phyloP scores from a whole-genome alignment of 2,329 filamentous ascomycete species.

The Penicillium sp. region DNA sequence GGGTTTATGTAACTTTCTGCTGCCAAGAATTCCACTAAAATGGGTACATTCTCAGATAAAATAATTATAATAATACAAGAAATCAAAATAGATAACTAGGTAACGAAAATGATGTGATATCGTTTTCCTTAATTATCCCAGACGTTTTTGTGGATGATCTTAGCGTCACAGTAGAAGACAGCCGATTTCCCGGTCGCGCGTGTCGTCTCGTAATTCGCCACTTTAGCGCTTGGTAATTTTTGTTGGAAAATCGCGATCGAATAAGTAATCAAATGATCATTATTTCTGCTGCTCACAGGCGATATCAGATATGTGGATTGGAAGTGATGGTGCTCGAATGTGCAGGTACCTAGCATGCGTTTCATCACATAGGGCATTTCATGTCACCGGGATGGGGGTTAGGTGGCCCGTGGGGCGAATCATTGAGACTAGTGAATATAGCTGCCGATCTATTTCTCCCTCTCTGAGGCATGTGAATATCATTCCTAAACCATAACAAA shows the following conservation, averaged over 20 bases:
- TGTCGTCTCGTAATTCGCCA: constrained; percentile 11
- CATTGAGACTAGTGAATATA: no score
- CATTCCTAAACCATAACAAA: no score
- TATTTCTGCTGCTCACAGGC: constrained; percentile 4
- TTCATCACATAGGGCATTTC: no score
- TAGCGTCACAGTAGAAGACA: background rate
- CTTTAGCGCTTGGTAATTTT: constrained; percentile 6
- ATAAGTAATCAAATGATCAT: constrained; percentile 2
- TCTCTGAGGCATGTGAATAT: no score
- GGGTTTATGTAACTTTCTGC: constrained; percentile 15
- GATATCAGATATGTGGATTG: constrained; percentile 10
- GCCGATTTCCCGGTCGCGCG: constrained; percentile 8
- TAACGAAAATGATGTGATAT: background rate
- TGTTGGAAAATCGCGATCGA: constrained; percentile 3
- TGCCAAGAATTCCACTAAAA: constrained; percentile 14
- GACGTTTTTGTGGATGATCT: constrained; percentile 8
- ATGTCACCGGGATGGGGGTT: no score
- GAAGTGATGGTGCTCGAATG: no score
- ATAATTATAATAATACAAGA: constrained; percentile 6
- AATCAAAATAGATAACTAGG: background rate
- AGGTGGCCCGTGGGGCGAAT: no score
- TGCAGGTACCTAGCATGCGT: no score
- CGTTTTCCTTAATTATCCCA: constrained; percentile 8
- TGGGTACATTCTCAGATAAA: background rate
- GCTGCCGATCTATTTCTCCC: no score